These are phyloP conservation scores for Pichia scutulata DNA, from an alignment of 805 yeast species.

Conservation along the genomic window DNA sequence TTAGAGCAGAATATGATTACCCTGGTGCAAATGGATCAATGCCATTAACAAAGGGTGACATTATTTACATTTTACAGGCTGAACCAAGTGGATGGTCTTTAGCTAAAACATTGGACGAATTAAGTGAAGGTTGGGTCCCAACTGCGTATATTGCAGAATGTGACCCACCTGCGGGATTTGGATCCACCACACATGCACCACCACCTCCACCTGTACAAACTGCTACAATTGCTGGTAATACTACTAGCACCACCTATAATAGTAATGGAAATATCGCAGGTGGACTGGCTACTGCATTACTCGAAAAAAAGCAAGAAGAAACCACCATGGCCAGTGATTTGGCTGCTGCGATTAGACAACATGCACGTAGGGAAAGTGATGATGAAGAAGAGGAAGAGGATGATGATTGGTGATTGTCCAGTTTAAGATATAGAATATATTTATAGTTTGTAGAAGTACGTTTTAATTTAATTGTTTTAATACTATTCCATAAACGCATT, in stretches of 20 bases:
- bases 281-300: constrained; percentile 64
- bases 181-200: constrained; percentile 32
- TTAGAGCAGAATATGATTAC: constrained; percentile 80
- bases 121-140: constrained; percentile 95
- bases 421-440: not conserved
- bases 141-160: constrained; percentile 74
- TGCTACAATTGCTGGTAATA: too few species aligned
- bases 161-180: constrained; percentile 35
- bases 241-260: constrained; percentile 11
- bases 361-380: constrained; percentile 64
- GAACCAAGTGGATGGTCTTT: constrained; percentile 93
- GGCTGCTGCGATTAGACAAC: constrained; percentile 78
- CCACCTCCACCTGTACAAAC: constrained; percentile 32
- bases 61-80: constrained; percentile 62
- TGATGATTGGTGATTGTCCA: constrained; percentile 33
- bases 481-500: not conserved
- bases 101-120: constrained; percentile 68
- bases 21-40: constrained; percentile 82
- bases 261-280: constrained; percentile 22
- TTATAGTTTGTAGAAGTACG: not conserved
- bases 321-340: constrained; percentile 68
- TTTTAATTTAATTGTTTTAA: not conserved
- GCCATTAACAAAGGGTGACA: constrained; percentile 68
- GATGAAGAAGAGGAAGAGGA: constrained; percentile 66
- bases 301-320: constrained; percentile 55